phyloP scores from a whole-genome alignment of 495 filamentous ascomycete species.

The Bathelium albidoporum region DNA sequence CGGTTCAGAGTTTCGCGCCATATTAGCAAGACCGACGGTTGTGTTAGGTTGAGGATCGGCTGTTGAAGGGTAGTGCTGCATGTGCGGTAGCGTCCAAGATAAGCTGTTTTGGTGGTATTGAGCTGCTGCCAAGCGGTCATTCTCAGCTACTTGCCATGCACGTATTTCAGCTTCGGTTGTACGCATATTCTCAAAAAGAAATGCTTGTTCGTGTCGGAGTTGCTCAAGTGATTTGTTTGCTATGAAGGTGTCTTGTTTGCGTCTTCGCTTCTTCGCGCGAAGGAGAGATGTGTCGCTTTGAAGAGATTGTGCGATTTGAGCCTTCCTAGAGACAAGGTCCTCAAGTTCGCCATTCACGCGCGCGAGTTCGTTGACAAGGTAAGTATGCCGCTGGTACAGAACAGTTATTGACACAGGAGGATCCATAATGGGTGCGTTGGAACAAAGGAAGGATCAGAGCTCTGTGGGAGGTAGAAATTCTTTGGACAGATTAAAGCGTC shows the following conservation, averaged over 20 bases:
- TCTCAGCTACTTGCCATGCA: not conserved
- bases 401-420: not conserved
- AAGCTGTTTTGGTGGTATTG: not conserved
- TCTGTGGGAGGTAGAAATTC: not conserved
- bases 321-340: conserved; percentile 12
- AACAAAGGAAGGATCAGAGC: not conserved
- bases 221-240: not conserved
- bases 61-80: not conserved
- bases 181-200: not conserved
- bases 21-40: not conserved
- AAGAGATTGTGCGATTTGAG: conserved; percentile 2
- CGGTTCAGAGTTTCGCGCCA: not conserved
- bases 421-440: conserved; percentile 1
- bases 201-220: not conserved
- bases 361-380: conserved; percentile 10
- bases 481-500: not conserved
- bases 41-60: not conserved
- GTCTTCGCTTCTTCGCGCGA: not conserved
- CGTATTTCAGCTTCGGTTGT: not conserved
- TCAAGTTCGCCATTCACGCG: conserved; percentile 10
- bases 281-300: not conserved
- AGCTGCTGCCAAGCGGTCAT: not conserved
- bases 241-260: not conserved
- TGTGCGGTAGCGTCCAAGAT: not conserved
- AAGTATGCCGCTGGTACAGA: conserved; percentile 9